Evolutionary conservation across 176 grass and related monocot genomes (phyloP).

Genomic region (Triticum turgidum): DNA sequence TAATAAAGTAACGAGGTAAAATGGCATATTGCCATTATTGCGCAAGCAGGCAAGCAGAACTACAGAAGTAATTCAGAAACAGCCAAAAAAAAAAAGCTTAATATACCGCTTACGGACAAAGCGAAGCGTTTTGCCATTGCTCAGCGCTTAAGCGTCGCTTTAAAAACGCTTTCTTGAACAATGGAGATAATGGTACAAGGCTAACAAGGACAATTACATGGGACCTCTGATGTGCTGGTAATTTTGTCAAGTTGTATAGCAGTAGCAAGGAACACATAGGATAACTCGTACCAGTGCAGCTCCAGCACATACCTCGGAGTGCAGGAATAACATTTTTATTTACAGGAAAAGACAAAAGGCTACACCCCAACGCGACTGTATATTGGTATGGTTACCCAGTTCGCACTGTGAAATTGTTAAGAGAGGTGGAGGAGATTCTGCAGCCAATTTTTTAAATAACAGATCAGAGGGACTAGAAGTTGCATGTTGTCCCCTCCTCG

Average conservation of each 20-base stretch:
- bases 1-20: too few species aligned
- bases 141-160: too few species aligned
- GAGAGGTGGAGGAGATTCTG: background rate
- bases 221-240: background rate
- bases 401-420: background rate
- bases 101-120: too few species aligned
- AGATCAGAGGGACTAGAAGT: too few species aligned
- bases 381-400: background rate
- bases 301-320: background rate
- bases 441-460: too few species aligned
- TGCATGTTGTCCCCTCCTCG: too few species aligned
- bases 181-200: background rate
- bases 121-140: too few species aligned
- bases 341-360: background rate
- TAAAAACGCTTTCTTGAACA: too few species aligned
- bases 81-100: too few species aligned
- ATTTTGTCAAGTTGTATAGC: background rate
- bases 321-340: background rate
- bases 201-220: background rate
- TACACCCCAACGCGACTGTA: background rate
- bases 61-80: too few species aligned
- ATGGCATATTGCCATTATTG: too few species aligned
- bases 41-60: too few species aligned
- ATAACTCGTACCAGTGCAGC: background rate
- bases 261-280: background rate